Evolutionary conservation across 345 rosid genomes (phyloP).

Genomic region (Ceriops tagal): DNA sequence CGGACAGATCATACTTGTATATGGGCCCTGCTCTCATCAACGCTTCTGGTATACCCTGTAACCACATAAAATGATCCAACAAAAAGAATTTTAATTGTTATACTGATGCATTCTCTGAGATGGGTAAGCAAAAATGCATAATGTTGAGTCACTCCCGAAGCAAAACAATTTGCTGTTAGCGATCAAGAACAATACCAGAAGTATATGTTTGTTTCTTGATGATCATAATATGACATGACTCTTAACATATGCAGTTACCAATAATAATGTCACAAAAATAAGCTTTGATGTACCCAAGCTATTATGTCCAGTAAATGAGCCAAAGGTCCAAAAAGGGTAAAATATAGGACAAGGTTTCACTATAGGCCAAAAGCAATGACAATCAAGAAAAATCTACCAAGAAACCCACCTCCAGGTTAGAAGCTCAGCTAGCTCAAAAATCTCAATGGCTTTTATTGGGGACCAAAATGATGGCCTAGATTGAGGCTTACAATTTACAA

Average conservation of each 20-base stretch:
- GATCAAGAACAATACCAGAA: background rate
- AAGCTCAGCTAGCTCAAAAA: too few relatives aligned
- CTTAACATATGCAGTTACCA: too few relatives aligned
- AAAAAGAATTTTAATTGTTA: background rate
- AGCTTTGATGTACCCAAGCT: too few relatives aligned
- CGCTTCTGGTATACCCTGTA: conserved; percentile 84
- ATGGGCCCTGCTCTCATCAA: conserved; percentile 78
- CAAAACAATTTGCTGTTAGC: background rate
- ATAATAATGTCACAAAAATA: too few relatives aligned
- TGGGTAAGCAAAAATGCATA: background rate
- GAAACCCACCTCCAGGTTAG: background rate
- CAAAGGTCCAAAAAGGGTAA: too few relatives aligned
- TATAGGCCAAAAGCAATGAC: background rate
- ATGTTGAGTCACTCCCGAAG: background rate
- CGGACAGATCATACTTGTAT: conserved; percentile 88
- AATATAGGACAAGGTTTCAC: background rate
- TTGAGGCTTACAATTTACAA: background rate
- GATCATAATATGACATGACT: too few relatives aligned
- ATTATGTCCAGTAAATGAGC: too few relatives aligned
- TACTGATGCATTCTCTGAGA: too few relatives aligned
- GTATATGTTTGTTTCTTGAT: background rate
- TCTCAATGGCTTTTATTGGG: background rate
- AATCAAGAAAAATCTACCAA: background rate
- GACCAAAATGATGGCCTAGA: background rate
- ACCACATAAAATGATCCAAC: conserved; percentile 8